phyloP scores from a whole-genome alignment of 805 yeast species.

The Blastobotrys peoriensis region DNA sequence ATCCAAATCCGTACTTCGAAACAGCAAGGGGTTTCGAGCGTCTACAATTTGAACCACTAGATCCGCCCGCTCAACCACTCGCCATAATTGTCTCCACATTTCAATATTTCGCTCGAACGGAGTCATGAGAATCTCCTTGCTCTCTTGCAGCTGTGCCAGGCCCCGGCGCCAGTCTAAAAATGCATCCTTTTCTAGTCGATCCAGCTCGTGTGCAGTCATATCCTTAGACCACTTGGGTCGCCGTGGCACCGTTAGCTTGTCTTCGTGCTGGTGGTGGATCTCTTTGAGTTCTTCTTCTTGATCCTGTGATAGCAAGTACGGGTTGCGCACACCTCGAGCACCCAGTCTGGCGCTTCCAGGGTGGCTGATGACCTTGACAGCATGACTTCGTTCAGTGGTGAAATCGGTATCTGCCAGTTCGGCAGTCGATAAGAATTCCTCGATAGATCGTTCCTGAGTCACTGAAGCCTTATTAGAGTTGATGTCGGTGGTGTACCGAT shows the following conservation, averaged over 20 bases:
- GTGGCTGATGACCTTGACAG: slow-evolving; percentile 76
- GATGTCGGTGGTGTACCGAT: slow-evolving; percentile 73
- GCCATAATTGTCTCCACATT: slow-evolving; percentile 98
- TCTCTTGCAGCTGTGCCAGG: slow-evolving; percentile 78
- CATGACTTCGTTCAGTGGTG: slow-evolving; percentile 80
- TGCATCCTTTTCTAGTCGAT: slow-evolving; percentile 81
- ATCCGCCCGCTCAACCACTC: slow-evolving; percentile 94
- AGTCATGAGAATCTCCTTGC: slow-evolving; percentile 77
- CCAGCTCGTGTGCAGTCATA: slow-evolving; percentile 71
- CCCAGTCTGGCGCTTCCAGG: slow-evolving; percentile 33
- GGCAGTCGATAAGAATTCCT: slow-evolving; percentile 92
- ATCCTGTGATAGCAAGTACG: slow-evolving; percentile 56
- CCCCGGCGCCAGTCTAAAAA: slow-evolving; percentile 93
- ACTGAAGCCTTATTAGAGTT: slow-evolving; percentile 77
- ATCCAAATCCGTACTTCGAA: slow-evolving; percentile 84
- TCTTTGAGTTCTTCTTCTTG: slow-evolving; percentile 57
- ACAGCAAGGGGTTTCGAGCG: slow-evolving; percentile 88
- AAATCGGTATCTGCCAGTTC: slow-evolving; percentile 95
- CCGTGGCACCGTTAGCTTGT: slow-evolving; percentile 79
- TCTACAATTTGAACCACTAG: slow-evolving; percentile 95
- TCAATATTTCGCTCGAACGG: slow-evolving; percentile 96
- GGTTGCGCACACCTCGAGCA: slow-evolving; percentile 42
- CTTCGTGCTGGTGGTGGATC: slow-evolving; percentile 36
- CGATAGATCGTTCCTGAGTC: slow-evolving; percentile 89
- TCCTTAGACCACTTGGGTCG: slow-evolving; percentile 79